Evolutionary conservation across 2,329 filamentous ascomycete genomes (phyloP).

Genomic region (Capronia americana): DNA sequence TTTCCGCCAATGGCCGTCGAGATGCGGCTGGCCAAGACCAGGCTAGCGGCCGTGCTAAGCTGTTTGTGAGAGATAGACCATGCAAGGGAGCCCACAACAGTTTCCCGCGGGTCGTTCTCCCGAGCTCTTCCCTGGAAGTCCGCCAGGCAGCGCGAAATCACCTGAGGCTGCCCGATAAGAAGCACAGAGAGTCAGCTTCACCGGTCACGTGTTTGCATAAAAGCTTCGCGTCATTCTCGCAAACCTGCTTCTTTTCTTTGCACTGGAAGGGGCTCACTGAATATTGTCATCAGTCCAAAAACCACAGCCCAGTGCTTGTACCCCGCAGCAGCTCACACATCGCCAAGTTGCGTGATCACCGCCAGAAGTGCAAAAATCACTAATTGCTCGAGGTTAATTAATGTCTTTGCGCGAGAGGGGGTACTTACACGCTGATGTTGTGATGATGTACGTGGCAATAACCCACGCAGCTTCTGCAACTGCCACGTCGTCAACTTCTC

Average conservation of each 20-base stretch:
- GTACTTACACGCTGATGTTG: conserved; percentile 24
- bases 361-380: conserved; percentile 28
- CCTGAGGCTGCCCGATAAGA: conserved; percentile 15
- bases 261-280: not conserved
- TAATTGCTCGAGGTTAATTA: not conserved
- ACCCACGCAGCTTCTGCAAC: conserved; percentile 28
- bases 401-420: not conserved
- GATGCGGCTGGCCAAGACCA: not conserved
- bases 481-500: conserved; percentile 27
- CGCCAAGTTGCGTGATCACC: conserved; percentile 28
- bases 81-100: conserved; percentile 14
- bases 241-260: not conserved
- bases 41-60: conserved; percentile 3
- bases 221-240: not conserved
- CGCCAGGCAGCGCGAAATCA: conserved; percentile 8
- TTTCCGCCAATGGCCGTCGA: not conserved
- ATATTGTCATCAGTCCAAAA: not conserved
- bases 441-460: conserved; percentile 27
- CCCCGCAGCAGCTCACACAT: conserved; percentile 19
- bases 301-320: not conserved
- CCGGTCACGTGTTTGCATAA: conserved; percentile 15
- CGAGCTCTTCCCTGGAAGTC: conserved; percentile 7
- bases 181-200: not conserved
- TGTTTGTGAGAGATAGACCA: not conserved
- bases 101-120: conserved; percentile 11